phyloP scores from a whole-genome alignment of 805 yeast species.

The Scheffersomyces ergatensis region DNA sequence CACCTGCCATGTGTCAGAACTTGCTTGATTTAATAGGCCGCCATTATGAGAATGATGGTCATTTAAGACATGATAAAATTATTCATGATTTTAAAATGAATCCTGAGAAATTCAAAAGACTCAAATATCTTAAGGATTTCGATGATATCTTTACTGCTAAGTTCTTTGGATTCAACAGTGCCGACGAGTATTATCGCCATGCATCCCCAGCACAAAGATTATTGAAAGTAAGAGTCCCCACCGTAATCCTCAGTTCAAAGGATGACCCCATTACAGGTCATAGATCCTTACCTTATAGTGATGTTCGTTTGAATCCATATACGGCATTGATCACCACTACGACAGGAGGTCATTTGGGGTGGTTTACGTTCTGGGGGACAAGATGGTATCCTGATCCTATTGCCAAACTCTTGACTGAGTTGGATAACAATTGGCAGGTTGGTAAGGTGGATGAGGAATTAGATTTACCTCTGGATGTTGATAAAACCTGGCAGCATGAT shows the following conservation, averaged over 20 bases:
- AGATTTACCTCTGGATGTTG: conserved; percentile 26
- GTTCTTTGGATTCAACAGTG: conserved; percentile 60
- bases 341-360: conserved; percentile 71
- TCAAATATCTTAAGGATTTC: conserved; percentile 50
- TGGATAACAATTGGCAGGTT: conserved; percentile 26
- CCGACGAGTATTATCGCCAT: conserved; percentile 60
- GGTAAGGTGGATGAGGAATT: conserved; percentile 8
- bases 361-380: conserved; percentile 31
- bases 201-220: conserved; percentile 62
- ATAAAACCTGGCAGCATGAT: conserved; percentile 33
- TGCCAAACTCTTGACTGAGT: conserved; percentile 29
- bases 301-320: conserved; percentile 55
- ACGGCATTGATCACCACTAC: conserved; percentile 55
- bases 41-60: conserved; percentile 23
- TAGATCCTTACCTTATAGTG: conserved; percentile 49
- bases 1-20: conserved; percentile 42
- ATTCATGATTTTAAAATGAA: conserved; percentile 24
- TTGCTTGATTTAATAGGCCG: conserved; percentile 28
- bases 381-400: conserved; percentile 42
- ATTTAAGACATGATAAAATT: conserved; percentile 18
- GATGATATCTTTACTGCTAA: conserved; percentile 63
- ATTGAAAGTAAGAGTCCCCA: conserved; percentile 57
- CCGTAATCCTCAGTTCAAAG: conserved; percentile 53
- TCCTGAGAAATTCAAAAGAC: conserved; percentile 23
- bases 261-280: conserved; percentile 70